These are phyloP conservation scores for Camelina neglecta DNA, from an alignment of 345 rosid species.

Conservation along the genomic window DNA sequence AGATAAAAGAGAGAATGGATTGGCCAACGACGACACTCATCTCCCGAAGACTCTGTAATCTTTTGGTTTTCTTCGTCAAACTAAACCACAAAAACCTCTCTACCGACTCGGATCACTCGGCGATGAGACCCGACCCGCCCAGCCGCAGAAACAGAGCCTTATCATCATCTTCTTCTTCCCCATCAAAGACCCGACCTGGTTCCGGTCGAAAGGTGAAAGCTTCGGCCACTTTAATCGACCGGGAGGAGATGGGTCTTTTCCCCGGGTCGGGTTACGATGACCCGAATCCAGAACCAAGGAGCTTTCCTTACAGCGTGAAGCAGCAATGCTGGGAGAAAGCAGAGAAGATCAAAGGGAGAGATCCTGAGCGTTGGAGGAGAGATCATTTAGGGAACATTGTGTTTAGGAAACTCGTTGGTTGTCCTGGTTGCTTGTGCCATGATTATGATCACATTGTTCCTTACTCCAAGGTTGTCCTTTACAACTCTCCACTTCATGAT, in stretches of 20 bases:
- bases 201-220: conserved; percentile 42
- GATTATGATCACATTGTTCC: conserved; percentile 95
- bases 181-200: conserved; percentile 45
- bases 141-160: conserved; percentile 48
- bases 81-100: conserved; percentile 21
- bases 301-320: conserved; percentile 84
- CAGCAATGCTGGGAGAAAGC: conserved; percentile 98
- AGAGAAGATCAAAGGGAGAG: conserved; percentile 82
- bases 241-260: conserved; percentile 47
- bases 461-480: conserved; percentile 77
- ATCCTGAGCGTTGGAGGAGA: conserved; percentile 86
- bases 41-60: conserved; percentile 43
- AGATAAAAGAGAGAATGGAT: conserved; percentile 27
- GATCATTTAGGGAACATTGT: conserved; percentile 85
- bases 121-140: conserved; percentile 50
- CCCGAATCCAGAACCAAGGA: conserved; percentile 67
- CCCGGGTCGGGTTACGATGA: conserved; percentile 52
- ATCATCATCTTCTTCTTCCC: conserved; percentile 49
- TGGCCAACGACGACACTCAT: conserved; percentile 34
- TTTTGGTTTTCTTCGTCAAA: conserved; percentile 37
- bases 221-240: conserved; percentile 58
- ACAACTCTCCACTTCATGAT: conserved; percentile 9
- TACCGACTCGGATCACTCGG: conserved; percentile 3
- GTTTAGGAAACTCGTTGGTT: conserved; percentile 89
- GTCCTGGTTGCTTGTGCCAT: conserved; percentile 97